These are phyloP conservation scores for Elongisporangium prolatum DNA, from an alignment of 352 stramenopile species.

Conservation along the genomic window DNA sequence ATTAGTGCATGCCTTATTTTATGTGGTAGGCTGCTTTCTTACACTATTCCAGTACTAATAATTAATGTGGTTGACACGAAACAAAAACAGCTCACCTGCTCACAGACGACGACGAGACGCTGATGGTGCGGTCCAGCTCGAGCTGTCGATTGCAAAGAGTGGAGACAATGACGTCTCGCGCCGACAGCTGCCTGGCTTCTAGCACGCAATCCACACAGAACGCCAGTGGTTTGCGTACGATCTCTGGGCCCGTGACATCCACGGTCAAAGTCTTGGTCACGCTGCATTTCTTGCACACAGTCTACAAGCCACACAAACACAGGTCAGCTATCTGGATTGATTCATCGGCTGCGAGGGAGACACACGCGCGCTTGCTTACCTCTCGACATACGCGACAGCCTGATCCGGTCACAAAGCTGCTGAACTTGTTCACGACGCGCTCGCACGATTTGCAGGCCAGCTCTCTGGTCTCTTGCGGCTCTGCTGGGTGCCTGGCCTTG, in stretches of 20 bases:
- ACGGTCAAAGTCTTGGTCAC: slow-evolving; percentile 57
- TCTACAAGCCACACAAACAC: not conserved
- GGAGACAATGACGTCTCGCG: slow-evolving; percentile 36
- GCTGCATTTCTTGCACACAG: slow-evolving; percentile 42
- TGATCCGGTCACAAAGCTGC: slow-evolving; percentile 5
- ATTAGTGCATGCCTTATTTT: too few relatives aligned
- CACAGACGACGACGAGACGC: not conserved
- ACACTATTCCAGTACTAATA: not conserved
- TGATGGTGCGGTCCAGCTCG: not conserved
- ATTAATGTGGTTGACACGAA: not conserved
- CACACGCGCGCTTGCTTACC: not conserved
- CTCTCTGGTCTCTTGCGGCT: not conserved
- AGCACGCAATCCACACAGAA: slow-evolving; percentile 62
- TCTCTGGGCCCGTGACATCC: slow-evolving; percentile 19
- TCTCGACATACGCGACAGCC: not conserved
- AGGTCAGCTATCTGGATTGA: not conserved
- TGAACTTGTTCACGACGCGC: slow-evolving; percentile 4
- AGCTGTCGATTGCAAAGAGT: slow-evolving; percentile 9
- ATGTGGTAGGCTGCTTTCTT: too few relatives aligned
- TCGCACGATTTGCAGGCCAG: slow-evolving; percentile 1
- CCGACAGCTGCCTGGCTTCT: slow-evolving; percentile 40
- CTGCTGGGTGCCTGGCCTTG: not conserved
- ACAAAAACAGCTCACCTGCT: not conserved
- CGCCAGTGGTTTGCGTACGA: slow-evolving; percentile 22
- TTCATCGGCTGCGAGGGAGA: not conserved